A percentile compares a stretch with the other conserved stretches of the same genome.
These are phyloP conservation scores for Quercus alba DNA, from an alignment of 306 rosid species.

Conservation along the genomic window DNA sequence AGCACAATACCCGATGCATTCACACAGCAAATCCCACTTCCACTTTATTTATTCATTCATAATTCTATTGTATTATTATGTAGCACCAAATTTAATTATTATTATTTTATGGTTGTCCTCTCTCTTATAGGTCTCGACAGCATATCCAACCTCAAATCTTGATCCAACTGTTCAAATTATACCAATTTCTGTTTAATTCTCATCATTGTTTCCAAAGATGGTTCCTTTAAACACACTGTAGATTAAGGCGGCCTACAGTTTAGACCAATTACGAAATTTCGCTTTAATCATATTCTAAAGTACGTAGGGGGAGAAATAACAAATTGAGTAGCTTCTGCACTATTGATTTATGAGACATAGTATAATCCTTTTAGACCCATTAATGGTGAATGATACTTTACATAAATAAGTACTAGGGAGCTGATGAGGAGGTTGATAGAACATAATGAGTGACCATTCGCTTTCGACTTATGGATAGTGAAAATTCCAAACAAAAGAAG, in stretches of 20 bases:
- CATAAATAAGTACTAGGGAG: background rate
- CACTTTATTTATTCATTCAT: constrained; percentile 14
- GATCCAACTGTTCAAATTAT: background rate
- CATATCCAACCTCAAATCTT: background rate
- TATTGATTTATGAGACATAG: too few relatives aligned
- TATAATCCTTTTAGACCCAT: too few relatives aligned
- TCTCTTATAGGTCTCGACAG: background rate
- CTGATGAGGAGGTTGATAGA: background rate
- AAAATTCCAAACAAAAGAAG: constrained; percentile 61
- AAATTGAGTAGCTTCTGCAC: too few relatives aligned
- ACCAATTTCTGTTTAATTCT: background rate
- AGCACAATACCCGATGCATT: constrained; percentile 53
- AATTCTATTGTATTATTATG: background rate
- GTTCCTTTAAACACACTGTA: too few relatives aligned
- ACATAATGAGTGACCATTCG: background rate
- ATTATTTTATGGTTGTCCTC: background rate
- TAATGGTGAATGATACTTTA: background rate
- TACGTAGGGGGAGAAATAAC: too few relatives aligned
- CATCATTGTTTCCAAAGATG: too few relatives aligned
- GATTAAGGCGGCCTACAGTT: too few relatives aligned
- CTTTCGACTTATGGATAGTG: constrained; percentile 6
- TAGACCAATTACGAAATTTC: background rate
- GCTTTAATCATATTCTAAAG: background rate
- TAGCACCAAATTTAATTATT: background rate
- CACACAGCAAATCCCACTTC: constrained; percentile 63